phyloP scores from a whole-genome alignment of 495 filamentous ascomycete genomes.

The Saxophila tyrrhenica region DNA sequence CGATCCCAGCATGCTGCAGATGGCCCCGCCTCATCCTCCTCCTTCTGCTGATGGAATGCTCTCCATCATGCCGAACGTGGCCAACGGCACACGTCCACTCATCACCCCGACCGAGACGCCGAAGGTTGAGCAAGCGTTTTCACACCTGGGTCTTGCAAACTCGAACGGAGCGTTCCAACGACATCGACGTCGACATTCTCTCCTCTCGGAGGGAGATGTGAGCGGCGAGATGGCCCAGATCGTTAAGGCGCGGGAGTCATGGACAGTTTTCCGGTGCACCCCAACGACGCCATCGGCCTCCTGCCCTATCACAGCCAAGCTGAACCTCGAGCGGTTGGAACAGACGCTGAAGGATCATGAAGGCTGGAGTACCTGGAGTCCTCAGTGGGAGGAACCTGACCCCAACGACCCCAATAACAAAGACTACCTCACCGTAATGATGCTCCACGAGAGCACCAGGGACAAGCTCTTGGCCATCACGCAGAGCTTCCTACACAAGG shows the following conservation, averaged over 20 bases:
- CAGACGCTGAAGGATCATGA: conserved; percentile 34
- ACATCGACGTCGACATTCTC: conserved; percentile 5
- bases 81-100: conserved; percentile 11
- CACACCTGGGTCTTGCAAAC: conserved; percentile 26
- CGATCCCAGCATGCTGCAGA: conserved; percentile 30
- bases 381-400: conserved; percentile 23
- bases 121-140: conserved; percentile 26
- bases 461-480: conserved; percentile 54
- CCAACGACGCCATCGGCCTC: conserved; percentile 37
- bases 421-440: conserved; percentile 35
- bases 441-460: conserved; percentile 36
- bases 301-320: conserved; percentile 45
- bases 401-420: conserved; percentile 39
- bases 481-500: conserved; percentile 51
- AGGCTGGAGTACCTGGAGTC: conserved; percentile 37
- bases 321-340: conserved; percentile 48
- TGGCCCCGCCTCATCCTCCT: conserved; percentile 11
- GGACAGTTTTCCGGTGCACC: conserved; percentile 49
- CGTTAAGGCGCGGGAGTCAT: conserved; percentile 42
- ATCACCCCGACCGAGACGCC: conserved; percentile 27
- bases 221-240: conserved; percentile 40
- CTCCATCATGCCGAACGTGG: conserved; percentile 26
- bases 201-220: conserved; percentile 30
- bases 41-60: conserved; percentile 18
- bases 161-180: conserved; percentile 12